A percentile compares a stretch with the other conserved stretches of the same genome.
These are phyloP conservation scores for Castanea crenata DNA, from an alignment of 306 rosid species.

Conservation along the genomic window DNA sequence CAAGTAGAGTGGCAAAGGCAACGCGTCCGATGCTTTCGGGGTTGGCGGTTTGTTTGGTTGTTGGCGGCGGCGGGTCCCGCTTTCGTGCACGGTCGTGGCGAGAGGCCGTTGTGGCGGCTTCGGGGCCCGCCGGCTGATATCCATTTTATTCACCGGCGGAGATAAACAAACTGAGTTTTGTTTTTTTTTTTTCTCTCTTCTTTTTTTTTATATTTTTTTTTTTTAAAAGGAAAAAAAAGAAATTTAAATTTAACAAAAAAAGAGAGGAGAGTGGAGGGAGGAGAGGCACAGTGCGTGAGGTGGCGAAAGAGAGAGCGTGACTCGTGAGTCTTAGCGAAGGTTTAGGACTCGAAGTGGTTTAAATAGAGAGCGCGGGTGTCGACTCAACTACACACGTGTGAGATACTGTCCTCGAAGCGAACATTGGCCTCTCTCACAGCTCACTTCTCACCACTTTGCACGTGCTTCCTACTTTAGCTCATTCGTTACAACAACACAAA, in stretches of 20 bases:
- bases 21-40: conserved; percentile 59
- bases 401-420: too few species aligned
- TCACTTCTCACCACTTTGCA: too few species aligned
- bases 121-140: conserved; percentile 7
- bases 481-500: too few species aligned
- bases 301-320: too few species aligned
- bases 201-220: not conserved
- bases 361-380: not conserved
- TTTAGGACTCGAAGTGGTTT: not conserved
- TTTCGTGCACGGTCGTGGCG: not conserved
- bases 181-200: not conserved
- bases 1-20: conserved; percentile 56
- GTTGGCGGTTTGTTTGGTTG: not conserved
- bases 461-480: too few species aligned
- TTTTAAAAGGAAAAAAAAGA: not conserved
- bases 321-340: not conserved
- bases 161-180: not conserved
- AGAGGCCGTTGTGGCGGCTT: not conserved
- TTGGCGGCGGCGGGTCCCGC: not conserved
- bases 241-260: not conserved
- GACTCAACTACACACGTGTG: too few species aligned
- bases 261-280: not conserved
- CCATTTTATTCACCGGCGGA: conserved; percentile 7
- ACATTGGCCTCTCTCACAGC: too few species aligned
- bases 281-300: too few species aligned